Conservation (phyloP, 2,329 filamentous ascomycete species). For the Clonostachys chloroleuca region DNA sequence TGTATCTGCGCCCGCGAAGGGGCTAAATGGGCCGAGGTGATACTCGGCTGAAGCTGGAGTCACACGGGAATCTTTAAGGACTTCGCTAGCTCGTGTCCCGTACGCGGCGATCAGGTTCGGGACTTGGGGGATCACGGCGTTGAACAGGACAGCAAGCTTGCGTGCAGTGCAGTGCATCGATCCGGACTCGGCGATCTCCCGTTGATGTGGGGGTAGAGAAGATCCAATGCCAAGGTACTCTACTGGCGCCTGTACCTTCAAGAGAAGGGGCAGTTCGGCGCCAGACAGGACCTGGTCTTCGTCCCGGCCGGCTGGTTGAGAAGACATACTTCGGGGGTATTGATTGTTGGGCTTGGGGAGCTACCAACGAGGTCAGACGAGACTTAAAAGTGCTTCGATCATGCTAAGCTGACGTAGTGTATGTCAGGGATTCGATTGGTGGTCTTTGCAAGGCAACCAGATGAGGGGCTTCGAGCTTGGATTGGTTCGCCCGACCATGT, state of each 20-base stretch:
- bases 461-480: too few relatives aligned
- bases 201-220: conserved; percentile 18
- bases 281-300: too few relatives aligned
- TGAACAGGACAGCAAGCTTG: conserved; percentile 31
- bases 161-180: conserved; percentile 26
- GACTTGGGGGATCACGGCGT: conserved; percentile 15
- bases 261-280: conserved; percentile 29
- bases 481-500: too few relatives aligned
- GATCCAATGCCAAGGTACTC: conserved; percentile 25
- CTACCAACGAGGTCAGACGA: too few relatives aligned
- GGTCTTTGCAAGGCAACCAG: too few relatives aligned
- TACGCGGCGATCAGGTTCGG: conserved; percentile 24
- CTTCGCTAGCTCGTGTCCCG: conserved; percentile 21
- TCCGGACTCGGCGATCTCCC: conserved; percentile 29
- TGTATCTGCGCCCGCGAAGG: conserved; percentile 15
- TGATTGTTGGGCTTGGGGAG: too few relatives aligned
- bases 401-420: conserved; percentile 18
- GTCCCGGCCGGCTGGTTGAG: too few relatives aligned
- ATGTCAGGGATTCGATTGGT: too few relatives aligned
- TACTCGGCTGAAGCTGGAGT: conserved; percentile 1
- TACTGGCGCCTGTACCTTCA: conserved; percentile 28
- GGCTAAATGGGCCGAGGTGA: conserved; percentile 11
- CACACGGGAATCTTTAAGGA: conserved; percentile 7
- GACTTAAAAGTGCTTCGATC: conserved; percentile 6
- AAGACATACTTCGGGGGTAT: too few relatives aligned